phyloP scores from a whole-genome alignment of 805 yeast species.

The Grigorovia transvaalensis region DNA sequence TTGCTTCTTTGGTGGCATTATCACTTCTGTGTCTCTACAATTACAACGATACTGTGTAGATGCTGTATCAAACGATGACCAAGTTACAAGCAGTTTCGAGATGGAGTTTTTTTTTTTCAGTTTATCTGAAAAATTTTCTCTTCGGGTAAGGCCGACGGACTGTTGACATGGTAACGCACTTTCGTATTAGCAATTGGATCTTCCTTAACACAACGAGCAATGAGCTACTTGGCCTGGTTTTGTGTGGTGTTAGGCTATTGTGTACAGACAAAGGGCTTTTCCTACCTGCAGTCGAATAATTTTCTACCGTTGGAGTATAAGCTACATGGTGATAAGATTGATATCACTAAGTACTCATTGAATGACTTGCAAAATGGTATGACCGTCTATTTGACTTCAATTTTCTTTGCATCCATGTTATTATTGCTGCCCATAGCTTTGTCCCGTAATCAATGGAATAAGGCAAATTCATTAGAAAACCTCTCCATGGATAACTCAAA shows the following conservation, averaged over 20 bases:
- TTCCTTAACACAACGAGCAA: background rate
- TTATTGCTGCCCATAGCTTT: constrained; percentile 14
- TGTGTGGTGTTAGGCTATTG: constrained; percentile 23
- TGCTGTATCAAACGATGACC: background rate
- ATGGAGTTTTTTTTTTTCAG: background rate
- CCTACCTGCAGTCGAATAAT: constrained; percentile 11
- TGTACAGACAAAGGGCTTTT: constrained; percentile 21
- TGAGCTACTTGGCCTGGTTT: constrained; percentile 13
- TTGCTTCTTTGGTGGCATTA: constrained; percentile 31
- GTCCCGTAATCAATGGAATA: background rate
- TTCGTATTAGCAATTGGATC: background rate
- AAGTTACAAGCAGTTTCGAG: background rate
- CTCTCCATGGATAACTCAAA: too few relatives aligned
- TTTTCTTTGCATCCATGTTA: constrained; percentile 18
- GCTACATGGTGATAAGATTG: background rate
- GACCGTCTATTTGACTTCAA: constrained; percentile 16
- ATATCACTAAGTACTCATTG: constrained; percentile 1
- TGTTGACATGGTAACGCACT: too few relatives aligned
- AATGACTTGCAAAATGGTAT: constrained; percentile 9
- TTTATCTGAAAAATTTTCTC: background rate
- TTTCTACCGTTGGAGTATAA: constrained; percentile 1
- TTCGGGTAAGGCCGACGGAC: background rate
- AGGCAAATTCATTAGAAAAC: background rate
- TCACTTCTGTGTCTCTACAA: background rate
- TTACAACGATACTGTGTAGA: background rate